Evolutionary conservation across 108 stramenopile species (phyloP).

Genomic region (Hondaea fermentalgiana): DNA sequence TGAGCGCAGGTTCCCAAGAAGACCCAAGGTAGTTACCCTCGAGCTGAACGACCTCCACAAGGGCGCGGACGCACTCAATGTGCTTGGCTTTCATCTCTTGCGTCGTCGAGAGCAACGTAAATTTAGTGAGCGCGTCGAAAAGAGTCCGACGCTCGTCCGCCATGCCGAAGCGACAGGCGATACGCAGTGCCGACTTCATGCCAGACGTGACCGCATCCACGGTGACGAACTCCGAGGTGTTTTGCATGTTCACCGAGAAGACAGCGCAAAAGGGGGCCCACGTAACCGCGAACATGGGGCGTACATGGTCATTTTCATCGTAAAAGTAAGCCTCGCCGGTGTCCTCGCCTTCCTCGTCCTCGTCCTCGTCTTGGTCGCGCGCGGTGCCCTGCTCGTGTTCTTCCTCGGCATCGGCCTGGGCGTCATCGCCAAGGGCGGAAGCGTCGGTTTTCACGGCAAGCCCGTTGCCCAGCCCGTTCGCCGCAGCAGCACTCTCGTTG

Average conservation of each 20-base stretch:
- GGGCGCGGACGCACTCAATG: constrained; percentile 71
- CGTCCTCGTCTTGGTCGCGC: background rate
- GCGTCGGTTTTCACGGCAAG: no score
- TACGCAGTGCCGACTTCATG: constrained; percentile 69
- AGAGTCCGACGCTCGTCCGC: constrained; percentile 75
- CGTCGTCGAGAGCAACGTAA: constrained; percentile 65
- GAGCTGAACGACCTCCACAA: constrained; percentile 68
- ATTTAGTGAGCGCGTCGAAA: constrained; percentile 74
- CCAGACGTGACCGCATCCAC: constrained; percentile 72
- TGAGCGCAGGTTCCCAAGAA: constrained; percentile 83
- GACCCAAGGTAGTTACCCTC: constrained; percentile 78
- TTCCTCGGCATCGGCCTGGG: background rate
- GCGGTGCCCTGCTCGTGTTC: no score
- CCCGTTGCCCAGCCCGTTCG: no score
- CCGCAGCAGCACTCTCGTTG: no score
- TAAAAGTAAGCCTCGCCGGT: no score
- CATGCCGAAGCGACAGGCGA: constrained; percentile 71
- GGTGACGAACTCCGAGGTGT: constrained; percentile 65
- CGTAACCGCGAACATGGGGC: constrained; percentile 92
- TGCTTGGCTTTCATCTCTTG: constrained; percentile 69
- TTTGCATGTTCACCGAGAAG: constrained; percentile 83
- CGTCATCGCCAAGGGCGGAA: background rate
- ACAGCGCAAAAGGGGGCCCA: constrained; percentile 92
- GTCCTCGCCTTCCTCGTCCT: background rate
- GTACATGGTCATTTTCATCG: constrained; percentile 68